Base-by-base conservation (phyloP, 2,329 filamentous ascomycete species). In the Claviceps maximensis region DNA sequence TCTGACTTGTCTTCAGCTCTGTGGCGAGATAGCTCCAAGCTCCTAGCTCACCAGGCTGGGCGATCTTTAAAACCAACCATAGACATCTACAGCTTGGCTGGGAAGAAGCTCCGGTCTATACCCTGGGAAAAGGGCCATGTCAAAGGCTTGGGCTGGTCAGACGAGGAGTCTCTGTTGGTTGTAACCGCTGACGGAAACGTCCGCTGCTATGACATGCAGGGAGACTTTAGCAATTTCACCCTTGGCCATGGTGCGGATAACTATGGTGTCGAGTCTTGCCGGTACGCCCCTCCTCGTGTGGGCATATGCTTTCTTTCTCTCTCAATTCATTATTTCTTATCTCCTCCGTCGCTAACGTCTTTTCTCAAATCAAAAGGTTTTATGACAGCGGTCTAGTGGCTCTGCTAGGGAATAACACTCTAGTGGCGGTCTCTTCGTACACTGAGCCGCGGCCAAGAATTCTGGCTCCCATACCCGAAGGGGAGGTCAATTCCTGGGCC, bases 351-450 rank as follows among this genome's bases (percentile, higher is more conserved):
- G 46, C 46, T 47, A 15, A 47, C 7, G 21, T 21, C 12, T 13
- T 41, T 13, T 5, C 44, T 15, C 10, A 38, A 38, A 21, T 45
- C 12, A 33, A 8, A 41, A 73, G 71, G 13, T 98, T 98, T 71
- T 97, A 94, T 74, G 81, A 84, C 49, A 82, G 82, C 31, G 93
- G 93, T n/a, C 89, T 98, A 68, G 91, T 97, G 25, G 93, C 90
- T 8, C 74, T 98, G 41, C 79, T 97, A 21, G 82, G 83, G 10
- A 95, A 96, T 71, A 96, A 96, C 66, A 78, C 84, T 47, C 73
- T 98, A 41, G 77, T 98, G 46, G 81, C 87, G 0, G 89, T 98
- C n/a, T 82, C 87, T 4, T 85, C 86, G 36, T 97, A 97, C 65
- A 77, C 88, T 46, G 93, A 98, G 66, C 93, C 93, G 33, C 81